Evolutionary conservation across 768 basidiomycete species (phyloP).

Genomic region (Saitozyma podzolica): DNA sequence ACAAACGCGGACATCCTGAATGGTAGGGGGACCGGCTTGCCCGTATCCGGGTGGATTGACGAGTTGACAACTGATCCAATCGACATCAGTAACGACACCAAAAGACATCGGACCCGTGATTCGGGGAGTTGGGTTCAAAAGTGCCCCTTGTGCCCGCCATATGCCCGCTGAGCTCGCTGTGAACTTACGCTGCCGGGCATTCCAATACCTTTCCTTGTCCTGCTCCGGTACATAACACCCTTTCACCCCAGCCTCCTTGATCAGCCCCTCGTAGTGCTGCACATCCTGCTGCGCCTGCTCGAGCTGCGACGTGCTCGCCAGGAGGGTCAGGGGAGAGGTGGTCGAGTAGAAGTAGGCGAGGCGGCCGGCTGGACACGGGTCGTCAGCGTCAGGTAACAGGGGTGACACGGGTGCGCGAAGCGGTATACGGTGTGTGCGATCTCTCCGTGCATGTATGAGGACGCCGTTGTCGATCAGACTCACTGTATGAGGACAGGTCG

Average conservation of each 20-base stretch:
- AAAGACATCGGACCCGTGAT: too few relatives aligned
- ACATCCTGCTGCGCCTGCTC: slow-evolving; percentile 45
- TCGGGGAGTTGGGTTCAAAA: too few relatives aligned
- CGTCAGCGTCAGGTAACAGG: neutral
- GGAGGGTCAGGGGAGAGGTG: slow-evolving; percentile 48
- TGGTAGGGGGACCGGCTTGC: slow-evolving; percentile 53
- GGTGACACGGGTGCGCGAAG: too few relatives aligned
- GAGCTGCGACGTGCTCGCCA: slow-evolving; percentile 38
- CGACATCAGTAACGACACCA: too few relatives aligned
- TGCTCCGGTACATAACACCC: slow-evolving; percentile 39
- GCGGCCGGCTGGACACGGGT: slow-evolving; percentile 32
- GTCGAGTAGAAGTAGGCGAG: slow-evolving; percentile 49
- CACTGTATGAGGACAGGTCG: slow-evolving; percentile 45
- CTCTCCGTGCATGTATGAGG: too few relatives aligned
- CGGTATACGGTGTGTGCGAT: too few relatives aligned
- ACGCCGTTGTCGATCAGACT: too few relatives aligned
- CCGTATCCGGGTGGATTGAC: slow-evolving; percentile 52
- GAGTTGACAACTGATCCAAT: slow-evolving; percentile 45
- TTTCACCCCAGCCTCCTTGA: slow-evolving; percentile 43
- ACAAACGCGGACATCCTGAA: slow-evolving; percentile 56
- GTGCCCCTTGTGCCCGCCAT: too few relatives aligned
- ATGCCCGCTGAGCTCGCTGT: too few relatives aligned
- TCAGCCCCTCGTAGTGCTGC: slow-evolving; percentile 36
- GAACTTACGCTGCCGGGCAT: slow-evolving; percentile 44
- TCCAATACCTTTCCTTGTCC: slow-evolving; percentile 36